phyloP scores from a whole-genome alignment of 108 stramenopile species.

The Fragilaria crotonensis region DNA sequence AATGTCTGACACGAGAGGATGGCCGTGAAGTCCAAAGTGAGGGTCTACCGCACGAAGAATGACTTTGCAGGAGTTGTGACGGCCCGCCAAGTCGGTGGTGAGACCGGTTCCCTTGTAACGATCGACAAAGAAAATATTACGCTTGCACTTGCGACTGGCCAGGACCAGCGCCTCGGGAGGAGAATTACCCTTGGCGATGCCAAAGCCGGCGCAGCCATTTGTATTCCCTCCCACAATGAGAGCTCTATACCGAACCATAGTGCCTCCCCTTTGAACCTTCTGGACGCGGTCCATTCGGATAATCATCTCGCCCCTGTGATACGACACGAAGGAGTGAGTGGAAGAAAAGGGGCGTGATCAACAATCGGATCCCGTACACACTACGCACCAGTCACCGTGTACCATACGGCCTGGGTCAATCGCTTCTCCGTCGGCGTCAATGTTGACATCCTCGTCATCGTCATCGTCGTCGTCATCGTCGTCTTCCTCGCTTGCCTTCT shows the following conservation, averaged over 20 bases:
- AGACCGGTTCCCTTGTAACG: slow-evolving; percentile 66
- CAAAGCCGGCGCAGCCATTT: slow-evolving; percentile 95
- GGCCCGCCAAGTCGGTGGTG: slow-evolving; percentile 73
- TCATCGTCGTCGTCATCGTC: slow-evolving; percentile 11
- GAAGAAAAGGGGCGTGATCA: background rate
- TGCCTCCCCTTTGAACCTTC: slow-evolving; percentile 90
- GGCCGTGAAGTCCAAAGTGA: slow-evolving; percentile 63
- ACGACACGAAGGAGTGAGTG: background rate
- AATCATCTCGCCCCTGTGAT: slow-evolving; percentile 62
- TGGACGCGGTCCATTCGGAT: slow-evolving; percentile 78
- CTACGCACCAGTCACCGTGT: slow-evolving; percentile 42
- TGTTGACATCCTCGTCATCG: slow-evolving; percentile 27
- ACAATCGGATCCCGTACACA: background rate
- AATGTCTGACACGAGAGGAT: slow-evolving; percentile 65
- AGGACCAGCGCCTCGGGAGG: slow-evolving; percentile 75
- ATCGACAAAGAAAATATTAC: slow-evolving; percentile 89
- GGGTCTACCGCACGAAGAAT: slow-evolving; percentile 51
- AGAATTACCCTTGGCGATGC: slow-evolving; percentile 85
- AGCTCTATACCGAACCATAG: slow-evolving; percentile 83
- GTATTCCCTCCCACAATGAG: slow-evolving; percentile 90
- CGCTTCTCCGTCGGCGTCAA: slow-evolving; percentile 19
- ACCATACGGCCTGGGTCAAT: slow-evolving; percentile 40
- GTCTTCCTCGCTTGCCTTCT: slow-evolving; percentile 4
- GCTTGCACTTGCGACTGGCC: slow-evolving; percentile 66
- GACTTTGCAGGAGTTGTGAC: slow-evolving; percentile 87